These are phyloP conservation scores for Cordia subcordata DNA, from an alignment of 257 asterid genomes.

Conservation along the genomic window DNA sequence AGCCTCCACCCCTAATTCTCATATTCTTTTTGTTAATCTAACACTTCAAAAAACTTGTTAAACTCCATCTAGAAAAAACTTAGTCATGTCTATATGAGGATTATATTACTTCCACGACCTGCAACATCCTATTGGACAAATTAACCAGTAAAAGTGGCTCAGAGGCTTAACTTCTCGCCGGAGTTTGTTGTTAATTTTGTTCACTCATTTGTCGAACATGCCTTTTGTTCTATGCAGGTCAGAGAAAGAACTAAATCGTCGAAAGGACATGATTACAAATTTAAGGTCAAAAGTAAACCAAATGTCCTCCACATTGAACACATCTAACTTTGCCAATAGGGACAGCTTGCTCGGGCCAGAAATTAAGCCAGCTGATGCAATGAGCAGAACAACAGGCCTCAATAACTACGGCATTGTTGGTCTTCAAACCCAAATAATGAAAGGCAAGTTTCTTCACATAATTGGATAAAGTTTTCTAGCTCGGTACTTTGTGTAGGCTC, in stretches of 20 bases:
- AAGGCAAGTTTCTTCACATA: conserved; percentile 46
- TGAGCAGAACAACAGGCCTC: conserved; percentile 71
- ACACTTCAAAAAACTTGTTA: no score
- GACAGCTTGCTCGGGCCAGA: conserved; percentile 97
- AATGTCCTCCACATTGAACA: conserved; percentile 84
- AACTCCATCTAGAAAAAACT: no score
- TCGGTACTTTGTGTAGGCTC: conserved; percentile 2
- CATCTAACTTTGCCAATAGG: conserved; percentile 80
- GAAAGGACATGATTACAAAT: conserved; percentile 67
- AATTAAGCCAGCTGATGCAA: conserved; percentile 75
- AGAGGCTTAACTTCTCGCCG: no score
- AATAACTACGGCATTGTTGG: conserved; percentile 83
- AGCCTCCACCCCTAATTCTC: no score
- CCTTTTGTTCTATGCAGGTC: conserved; percentile 43
- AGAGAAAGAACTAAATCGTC: conserved; percentile 89
- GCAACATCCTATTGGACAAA: no score
- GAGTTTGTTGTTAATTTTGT: neutral
- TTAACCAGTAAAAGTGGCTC: no score
- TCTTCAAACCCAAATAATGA: conserved; percentile 92
- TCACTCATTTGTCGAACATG: conserved; percentile 8
- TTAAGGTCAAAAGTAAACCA: conserved; percentile 71
- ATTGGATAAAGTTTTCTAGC: neutral
- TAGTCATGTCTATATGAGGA: no score
- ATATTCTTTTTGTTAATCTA: no score
- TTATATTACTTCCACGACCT: no score